A percentile compares a stretch with the other conserved stretches of the same genome.
Evolutionary conservation across 2,329 filamentous ascomycete species (phyloP).

Genomic region (Penicillium sp.): DNA sequence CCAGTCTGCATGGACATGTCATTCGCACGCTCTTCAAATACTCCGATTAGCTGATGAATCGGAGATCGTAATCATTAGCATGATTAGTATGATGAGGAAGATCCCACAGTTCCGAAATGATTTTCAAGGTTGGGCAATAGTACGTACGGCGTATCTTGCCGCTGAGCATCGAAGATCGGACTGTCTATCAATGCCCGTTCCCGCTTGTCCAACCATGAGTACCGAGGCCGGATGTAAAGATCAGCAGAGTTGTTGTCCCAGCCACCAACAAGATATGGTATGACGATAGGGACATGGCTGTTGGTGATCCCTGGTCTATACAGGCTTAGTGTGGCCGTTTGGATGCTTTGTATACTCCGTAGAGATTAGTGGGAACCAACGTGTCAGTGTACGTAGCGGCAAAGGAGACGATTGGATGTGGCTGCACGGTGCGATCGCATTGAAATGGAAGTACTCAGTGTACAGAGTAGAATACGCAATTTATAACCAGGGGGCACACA

Average conservation of each 20-base stretch:
- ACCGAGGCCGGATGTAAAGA: neutral
- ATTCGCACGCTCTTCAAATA: neutral
- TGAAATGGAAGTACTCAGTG: neutral
- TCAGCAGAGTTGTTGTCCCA: neutral
- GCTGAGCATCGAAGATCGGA: neutral
- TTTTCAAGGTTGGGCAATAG: neutral
- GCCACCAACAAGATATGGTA: neutral
- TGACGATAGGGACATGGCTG: neutral
- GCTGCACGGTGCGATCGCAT: neutral
- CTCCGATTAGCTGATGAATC: neutral
- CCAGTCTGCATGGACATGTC: neutral
- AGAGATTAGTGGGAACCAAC: neutral
- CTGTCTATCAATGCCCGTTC: neutral
- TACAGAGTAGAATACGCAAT: neutral
- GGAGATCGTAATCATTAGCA: no score
- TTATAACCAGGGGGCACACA: neutral
- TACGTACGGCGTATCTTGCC: neutral
- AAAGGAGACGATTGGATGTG: neutral
- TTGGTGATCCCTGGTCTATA: neutral
- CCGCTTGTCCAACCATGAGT: neutral
- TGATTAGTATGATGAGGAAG: no score
- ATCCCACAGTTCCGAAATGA: no score
- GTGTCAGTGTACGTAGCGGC: neutral
- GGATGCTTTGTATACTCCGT: neutral
- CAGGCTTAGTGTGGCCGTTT: neutral